These are phyloP conservation scores for Phylloporus sp. DNA, from an alignment of 768 basidiomycete species.

Conservation along the genomic window DNA sequence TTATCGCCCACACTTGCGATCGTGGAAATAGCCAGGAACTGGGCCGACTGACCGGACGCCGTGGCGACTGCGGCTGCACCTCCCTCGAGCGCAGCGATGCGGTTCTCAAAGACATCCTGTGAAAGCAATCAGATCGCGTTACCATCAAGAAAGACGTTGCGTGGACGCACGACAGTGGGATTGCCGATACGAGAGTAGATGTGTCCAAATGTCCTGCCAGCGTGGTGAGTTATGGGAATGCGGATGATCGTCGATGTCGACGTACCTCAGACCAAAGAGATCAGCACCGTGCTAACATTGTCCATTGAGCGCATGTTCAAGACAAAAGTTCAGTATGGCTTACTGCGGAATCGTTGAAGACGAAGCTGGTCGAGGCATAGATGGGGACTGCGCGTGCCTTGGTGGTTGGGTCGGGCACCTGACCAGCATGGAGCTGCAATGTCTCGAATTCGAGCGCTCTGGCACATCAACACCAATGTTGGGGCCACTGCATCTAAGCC, in stretches of 20 bases:
- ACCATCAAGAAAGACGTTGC: neutral
- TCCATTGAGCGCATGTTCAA: constrained; percentile 1
- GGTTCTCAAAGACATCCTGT: constrained; percentile 62
- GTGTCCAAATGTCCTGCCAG: constrained; percentile 39
- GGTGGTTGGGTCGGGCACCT: constrained; percentile 47
- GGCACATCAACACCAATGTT: neutral
- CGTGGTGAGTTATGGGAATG: neutral
- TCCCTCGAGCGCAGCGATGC: constrained; percentile 62
- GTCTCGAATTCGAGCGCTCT: constrained; percentile 57
- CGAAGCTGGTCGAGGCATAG: constrained; percentile 53
- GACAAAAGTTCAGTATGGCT: neutral
- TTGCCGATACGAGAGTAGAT: constrained; percentile 55
- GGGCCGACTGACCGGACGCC: constrained; percentile 59
- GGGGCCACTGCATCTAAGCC: neutral
- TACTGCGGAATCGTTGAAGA: constrained; percentile 53
- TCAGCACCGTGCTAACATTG: constrained; percentile 48
- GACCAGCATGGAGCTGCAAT: constrained; percentile 60
- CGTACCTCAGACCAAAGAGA: constrained; percentile 45
- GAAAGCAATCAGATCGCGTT: neutral
- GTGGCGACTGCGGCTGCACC: constrained; percentile 56
- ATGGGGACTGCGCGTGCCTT: constrained; percentile 64
- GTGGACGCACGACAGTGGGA: constrained; percentile 47
- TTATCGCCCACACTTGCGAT: constrained; percentile 58
- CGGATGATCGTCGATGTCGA: neutral
- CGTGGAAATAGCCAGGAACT: constrained; percentile 54